Percentiles rank a stretch among this genome's conserved stretches.
Conservation (phyloP, 805 yeast genomes). For the Saccharomycopsis sp. region DNA sequence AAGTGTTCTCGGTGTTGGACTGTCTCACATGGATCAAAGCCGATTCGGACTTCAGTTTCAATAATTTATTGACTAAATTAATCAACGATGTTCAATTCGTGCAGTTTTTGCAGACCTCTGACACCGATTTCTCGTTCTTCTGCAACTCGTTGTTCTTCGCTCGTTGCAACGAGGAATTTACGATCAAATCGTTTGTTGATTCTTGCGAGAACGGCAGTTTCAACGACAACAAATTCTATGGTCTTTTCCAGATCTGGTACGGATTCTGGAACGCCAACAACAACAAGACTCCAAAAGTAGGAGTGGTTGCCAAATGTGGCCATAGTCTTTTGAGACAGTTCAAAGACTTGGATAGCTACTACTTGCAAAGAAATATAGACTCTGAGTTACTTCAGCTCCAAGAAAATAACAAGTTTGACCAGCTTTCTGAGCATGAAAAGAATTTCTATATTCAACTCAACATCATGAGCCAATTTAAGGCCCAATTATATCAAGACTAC, state of each 20-base stretch:
- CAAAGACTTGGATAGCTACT: slow-evolving; percentile 18
- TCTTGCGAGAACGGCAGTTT: slow-evolving; percentile 8
- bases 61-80: slow-evolving; percentile 4
- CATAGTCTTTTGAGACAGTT: slow-evolving; percentile 7
- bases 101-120: not conserved
- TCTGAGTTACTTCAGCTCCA: slow-evolving; percentile 6
- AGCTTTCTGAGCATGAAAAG: slow-evolving; percentile 3
- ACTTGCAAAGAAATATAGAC: slow-evolving; percentile 16
- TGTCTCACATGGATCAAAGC: not conserved
- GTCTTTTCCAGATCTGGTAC: slow-evolving; percentile 11
- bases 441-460: slow-evolving; percentile 10
- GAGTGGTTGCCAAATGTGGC: no score
- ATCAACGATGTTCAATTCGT: slow-evolving; percentile 3
- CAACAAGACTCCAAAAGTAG: not conserved
- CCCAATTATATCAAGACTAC: not conserved
- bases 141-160: slow-evolving; percentile 12
- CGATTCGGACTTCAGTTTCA: not conserved
- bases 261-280: slow-evolving; percentile 9
- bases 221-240: slow-evolving; percentile 16
- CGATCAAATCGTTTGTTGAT: slow-evolving; percentile 10
- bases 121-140: not conserved
- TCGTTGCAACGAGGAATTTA: slow-evolving; percentile 9
- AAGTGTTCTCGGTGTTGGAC: not conserved
- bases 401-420: not conserved
- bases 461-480: slow-evolving; percentile 7